Percentiles rank a stretch among this genome's conserved stretches.
Evolutionary conservation across 2,329 filamentous ascomycete species (phyloP).

Genomic region (Fusarium sambucinum): DNA sequence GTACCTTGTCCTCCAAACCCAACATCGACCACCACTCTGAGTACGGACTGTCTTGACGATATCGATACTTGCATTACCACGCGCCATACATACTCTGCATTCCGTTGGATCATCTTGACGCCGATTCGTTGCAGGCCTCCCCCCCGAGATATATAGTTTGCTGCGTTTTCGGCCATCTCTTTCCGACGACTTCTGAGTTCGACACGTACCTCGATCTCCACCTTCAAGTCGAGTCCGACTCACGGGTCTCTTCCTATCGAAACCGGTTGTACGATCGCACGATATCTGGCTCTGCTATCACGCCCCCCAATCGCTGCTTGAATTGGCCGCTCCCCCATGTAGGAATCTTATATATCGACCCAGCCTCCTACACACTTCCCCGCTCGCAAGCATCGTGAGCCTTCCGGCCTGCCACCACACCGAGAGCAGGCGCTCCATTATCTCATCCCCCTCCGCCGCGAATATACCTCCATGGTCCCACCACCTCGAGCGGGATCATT

Average conservation of each 20-base stretch:
- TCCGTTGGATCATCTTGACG: slow-evolving; percentile 35
- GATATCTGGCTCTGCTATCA: slow-evolving; percentile 29
- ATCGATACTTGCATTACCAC: slow-evolving; percentile 48
- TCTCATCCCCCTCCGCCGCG: slow-evolving; percentile 48
- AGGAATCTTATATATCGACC: slow-evolving; percentile 48
- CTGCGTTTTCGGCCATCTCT: slow-evolving; percentile 43
- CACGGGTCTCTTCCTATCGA: slow-evolving; percentile 36
- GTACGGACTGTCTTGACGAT: slow-evolving; percentile 46
- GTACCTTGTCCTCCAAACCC: slow-evolving; percentile 51
- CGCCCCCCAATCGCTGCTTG: slow-evolving; percentile 32
- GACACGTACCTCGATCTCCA: slow-evolving; percentile 46
- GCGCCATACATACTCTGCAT: slow-evolving; percentile 26
- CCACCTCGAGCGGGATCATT: slow-evolving; percentile 73
- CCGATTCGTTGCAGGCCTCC: slow-evolving; percentile 42
- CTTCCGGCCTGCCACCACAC: slow-evolving; percentile 52
- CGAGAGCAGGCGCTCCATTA: slow-evolving; percentile 54
- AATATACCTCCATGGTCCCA: slow-evolving; percentile 68
- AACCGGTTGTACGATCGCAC: slow-evolving; percentile 41
- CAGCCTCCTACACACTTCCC: slow-evolving; percentile 47
- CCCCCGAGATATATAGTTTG: slow-evolving; percentile 44
- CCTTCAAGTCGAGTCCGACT: slow-evolving; percentile 42
- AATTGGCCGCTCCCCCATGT: slow-evolving; percentile 50
- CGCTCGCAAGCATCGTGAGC: slow-evolving; percentile 49
- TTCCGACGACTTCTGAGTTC: slow-evolving; percentile 43
- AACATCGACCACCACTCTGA: slow-evolving; percentile 46